phyloP scores from a whole-genome alignment of 2,329 filamentous ascomycete species.

The Stromatinia cepivora region DNA sequence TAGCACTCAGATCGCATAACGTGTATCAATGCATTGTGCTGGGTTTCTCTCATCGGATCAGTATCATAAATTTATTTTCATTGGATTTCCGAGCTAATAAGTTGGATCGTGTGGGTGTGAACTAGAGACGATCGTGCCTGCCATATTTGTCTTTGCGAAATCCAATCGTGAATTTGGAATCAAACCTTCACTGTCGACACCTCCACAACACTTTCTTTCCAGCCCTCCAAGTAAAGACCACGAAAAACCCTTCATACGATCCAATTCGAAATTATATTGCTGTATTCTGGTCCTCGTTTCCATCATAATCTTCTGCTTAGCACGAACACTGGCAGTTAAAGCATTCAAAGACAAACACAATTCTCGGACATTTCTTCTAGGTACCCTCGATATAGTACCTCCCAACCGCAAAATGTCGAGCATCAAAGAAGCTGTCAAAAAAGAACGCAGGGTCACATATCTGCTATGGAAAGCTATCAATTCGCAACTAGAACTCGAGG shows the following conservation, averaged over 20 bases:
- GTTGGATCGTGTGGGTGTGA: neutral
- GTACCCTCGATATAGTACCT: neutral
- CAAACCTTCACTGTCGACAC: neutral
- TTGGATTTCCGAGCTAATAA: too few relatives aligned
- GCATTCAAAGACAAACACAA: neutral
- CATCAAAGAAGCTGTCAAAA: neutral
- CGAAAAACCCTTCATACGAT: neutral
- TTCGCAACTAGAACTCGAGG: constrained; percentile 10
- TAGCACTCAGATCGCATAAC: neutral
- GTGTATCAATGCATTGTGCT: too few relatives aligned
- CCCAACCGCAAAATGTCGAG: neutral
- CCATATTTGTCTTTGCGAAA: neutral
- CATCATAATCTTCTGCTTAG: neutral
- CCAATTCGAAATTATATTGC: neutral
- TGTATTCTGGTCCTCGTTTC: too few relatives aligned
- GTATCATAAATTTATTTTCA: too few relatives aligned
- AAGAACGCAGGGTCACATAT: neutral
- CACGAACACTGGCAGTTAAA: neutral
- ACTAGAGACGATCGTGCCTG: neutral
- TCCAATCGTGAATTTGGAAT: neutral
- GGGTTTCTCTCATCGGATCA: too few relatives aligned
- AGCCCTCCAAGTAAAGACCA: neutral
- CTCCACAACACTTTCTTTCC: neutral
- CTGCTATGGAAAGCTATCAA: neutral
- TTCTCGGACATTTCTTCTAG: neutral